Evolutionary conservation across 2,329 filamentous ascomycete genomes (phyloP), one percentile per base, ranked within the genome.

Genomic region (Neodidymelliopsis sp.): DNA sequence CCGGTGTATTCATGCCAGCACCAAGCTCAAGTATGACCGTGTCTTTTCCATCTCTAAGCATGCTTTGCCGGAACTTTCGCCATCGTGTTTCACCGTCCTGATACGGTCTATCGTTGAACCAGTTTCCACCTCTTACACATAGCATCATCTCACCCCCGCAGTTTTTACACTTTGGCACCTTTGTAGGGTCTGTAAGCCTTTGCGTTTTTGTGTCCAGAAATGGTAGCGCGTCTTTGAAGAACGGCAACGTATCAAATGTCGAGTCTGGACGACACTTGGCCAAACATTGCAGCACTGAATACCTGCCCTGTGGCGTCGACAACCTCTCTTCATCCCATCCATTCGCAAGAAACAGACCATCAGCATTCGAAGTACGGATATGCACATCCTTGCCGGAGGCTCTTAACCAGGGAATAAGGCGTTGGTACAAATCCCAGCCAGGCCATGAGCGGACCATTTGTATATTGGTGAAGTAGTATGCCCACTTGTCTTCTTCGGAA

Each of bases 341-440:
- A 27, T 70, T 63, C 1, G 57, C 55, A 11, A 65, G 20, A 31
- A 72, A 73, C 3, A 71, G 49, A 2, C 67, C 62, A 28, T 73
- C 70, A 2, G 66, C 68, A 39, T 73, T 73, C 2, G 63, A 67
- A 2, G 70, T 73, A 7, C 69, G 60, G 10, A 73, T 47, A 23
- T 66, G 66, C 7, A 54, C 54, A 7, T 58, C 48, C 9, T 57
- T 51, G 6, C 48, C 46, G 11, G 49, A 63, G 2, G 30, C 42
- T 6, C 56, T 38, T 12, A 61, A 41, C 50, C 57, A 57, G 2
- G 45, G 28, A 9, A 59, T 36, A 4, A 59, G 56, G 23, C 25
- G 27, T 13, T 35, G 30, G 35, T 65, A 72, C 13, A 60, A 31
- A 2, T 18, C 13, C n/a, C 63, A 71, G 19, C 15, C 24, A 1